Conservation (phyloP, 257 asterid species). For the Paraleonurus japonicus region DNA sequence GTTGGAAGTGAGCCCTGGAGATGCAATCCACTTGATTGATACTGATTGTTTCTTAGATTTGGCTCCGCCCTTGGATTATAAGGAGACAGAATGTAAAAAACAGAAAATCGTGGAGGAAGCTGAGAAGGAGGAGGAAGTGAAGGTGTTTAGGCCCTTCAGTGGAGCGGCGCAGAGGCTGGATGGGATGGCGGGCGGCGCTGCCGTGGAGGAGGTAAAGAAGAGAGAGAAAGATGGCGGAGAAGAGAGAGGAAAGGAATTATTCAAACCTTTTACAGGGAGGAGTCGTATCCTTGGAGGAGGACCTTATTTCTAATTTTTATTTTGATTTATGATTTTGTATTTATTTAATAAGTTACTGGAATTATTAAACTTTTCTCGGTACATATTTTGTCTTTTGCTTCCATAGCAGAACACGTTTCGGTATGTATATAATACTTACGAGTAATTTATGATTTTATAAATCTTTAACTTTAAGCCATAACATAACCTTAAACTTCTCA, state of each 20-base stretch:
- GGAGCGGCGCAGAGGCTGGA: constrained; percentile 11
- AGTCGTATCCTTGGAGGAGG: neutral
- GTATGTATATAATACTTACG: too few relatives aligned
- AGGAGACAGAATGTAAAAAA: neutral
- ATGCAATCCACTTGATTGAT: neutral
- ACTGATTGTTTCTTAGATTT: neutral
- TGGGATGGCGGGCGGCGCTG: neutral
- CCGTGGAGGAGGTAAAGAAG: neutral
- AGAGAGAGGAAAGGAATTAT: neutral
- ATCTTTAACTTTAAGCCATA: too few relatives aligned
- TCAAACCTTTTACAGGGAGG: constrained; percentile 19
- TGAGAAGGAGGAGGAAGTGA: neutral
- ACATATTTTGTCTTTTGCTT: too few relatives aligned
- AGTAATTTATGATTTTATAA: too few relatives aligned
- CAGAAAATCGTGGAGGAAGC: neutral
- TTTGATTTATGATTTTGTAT: too few relatives aligned
- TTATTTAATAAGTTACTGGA: too few relatives aligned
- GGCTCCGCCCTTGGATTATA: constrained; percentile 21
- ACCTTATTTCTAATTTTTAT: neutral
- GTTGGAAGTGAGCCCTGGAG: neutral
- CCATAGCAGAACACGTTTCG: too few relatives aligned
- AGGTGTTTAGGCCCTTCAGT: constrained; percentile 5
- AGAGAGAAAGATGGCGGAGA: neutral
- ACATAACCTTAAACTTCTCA: too few relatives aligned
- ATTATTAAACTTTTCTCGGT: too few relatives aligned